These are phyloP conservation scores for Exserohilum rostratum DNA, from an alignment of 2,329 filamentous ascomycete species.

Conservation along the genomic window DNA sequence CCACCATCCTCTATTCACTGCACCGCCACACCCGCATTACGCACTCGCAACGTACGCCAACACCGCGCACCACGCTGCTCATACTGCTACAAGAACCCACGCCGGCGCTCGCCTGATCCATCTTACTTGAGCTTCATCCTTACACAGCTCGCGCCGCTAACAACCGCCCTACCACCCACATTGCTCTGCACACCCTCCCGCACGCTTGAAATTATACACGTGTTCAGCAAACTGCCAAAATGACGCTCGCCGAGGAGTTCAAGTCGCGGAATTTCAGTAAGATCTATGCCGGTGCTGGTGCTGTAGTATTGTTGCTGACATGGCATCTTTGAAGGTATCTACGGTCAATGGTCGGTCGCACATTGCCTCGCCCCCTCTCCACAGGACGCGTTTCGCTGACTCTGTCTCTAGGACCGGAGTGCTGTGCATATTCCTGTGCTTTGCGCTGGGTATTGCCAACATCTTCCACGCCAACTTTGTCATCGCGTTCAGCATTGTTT, in stretches of 20 bases:
- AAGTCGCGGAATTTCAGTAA: conserved; percentile 70
- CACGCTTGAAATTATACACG: neutral
- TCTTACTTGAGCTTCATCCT: conserved; percentile 28
- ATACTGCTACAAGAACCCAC: conserved; percentile 7
- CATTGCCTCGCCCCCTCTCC: neutral
- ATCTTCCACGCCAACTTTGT: conserved; percentile 66
- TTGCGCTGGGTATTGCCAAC: conserved; percentile 71
- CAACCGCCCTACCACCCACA: conserved; percentile 19
- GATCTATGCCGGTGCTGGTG: conserved; percentile 29
- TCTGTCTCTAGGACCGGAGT: conserved; percentile 57
- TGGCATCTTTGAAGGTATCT: conserved; percentile 61
- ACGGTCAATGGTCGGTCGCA: conserved; percentile 68
- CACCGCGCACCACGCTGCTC: conserved; percentile 8
- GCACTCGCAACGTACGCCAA: conserved; percentile 34
- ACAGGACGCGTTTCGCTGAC: conserved; percentile 18
- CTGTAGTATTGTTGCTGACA: conserved; percentile 39
- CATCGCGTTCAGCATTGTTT: conserved; percentile 64
- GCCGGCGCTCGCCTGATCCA: conserved; percentile 25
- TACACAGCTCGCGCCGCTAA: conserved; percentile 29
- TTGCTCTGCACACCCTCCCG: conserved; percentile 9
- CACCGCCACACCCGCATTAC: conserved; percentile 42
- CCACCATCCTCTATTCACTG: conserved; percentile 23
- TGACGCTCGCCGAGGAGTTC: conserved; percentile 68
- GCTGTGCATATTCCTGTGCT: conserved; percentile 67
- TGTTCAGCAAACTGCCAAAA: conserved; percentile 35